Conservation (phyloP, 2,329 filamentous ascomycete genomes). For the Amylocarpus encephaloides region DNA sequence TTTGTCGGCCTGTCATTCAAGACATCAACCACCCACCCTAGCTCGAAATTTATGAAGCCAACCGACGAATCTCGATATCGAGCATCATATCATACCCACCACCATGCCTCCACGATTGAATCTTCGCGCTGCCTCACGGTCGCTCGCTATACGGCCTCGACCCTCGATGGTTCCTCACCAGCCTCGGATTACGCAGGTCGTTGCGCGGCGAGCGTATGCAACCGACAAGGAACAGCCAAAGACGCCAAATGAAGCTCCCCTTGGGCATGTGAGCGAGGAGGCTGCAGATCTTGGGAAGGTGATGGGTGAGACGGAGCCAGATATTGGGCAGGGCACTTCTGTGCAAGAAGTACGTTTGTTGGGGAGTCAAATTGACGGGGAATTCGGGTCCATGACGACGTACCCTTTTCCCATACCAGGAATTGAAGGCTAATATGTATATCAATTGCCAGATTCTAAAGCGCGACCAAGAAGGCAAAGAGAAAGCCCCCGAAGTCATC, state of each 20-base stretch:
- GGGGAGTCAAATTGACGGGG: conserved; percentile 8
- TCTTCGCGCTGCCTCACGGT: conserved; percentile 39
- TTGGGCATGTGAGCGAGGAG: conserved; percentile 60
- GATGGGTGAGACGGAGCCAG: conserved; percentile 50
- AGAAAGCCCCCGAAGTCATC: conserved; percentile 61
- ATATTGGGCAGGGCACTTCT: conserved; percentile 59
- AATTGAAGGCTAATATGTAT: conserved; percentile 10
- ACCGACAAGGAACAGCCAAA: conserved; percentile 27
- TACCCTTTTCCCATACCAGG: background rate
- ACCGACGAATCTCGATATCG: background rate
- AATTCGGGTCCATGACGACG: conserved; percentile 22
- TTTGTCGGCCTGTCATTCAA: background rate
- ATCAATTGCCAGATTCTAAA: conserved; percentile 48
- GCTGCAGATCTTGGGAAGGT: conserved; percentile 53
- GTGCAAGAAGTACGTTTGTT: conserved; percentile 52
- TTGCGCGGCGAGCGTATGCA: conserved; percentile 26
- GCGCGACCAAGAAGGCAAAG: conserved; percentile 53
- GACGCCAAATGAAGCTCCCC: conserved; percentile 44
- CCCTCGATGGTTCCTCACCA: conserved; percentile 31
- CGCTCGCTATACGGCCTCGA: conserved; percentile 36
- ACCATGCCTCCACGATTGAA: conserved; percentile 51
- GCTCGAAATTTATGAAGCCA: conserved; percentile 2
- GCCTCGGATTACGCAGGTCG: conserved; percentile 21
- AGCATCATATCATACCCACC: conserved; percentile 8
- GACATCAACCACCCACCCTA: background rate